Evolutionary conservation across 441 rosid genomes (phyloP), one percentile per base, ranked within the genome.

Genomic region (Lepidium campestre): DNA sequence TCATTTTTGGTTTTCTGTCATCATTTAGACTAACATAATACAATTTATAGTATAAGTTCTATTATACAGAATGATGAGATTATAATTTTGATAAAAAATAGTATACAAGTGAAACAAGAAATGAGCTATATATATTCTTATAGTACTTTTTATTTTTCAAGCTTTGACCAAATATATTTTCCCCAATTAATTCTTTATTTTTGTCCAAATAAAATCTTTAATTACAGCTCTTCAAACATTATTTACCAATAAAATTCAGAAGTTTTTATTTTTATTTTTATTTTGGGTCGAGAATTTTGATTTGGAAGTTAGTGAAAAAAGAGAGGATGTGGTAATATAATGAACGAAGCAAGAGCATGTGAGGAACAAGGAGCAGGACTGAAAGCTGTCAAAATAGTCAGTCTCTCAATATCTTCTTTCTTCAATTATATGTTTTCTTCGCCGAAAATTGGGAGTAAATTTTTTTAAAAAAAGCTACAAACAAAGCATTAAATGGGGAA

Each of bases 341-440:
- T 32, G 55, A 57, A 45, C 40, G 34, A 72, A 34, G 63, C 77
- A 67, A 45, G 44, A 31, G 77, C 77, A 73, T 73, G 77, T 73
- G 77, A 73, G 39, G 61, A 73, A 67, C 68, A 66, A 67, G 58
- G 7, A 42, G 72, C 63, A 66, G 63, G 62, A 66, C 52, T 52
- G 56, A 66, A 29, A 66, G 58, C 77, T 66, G 68, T 67, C 62
- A 15, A 57, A 40, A 67, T 53, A 67, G 57, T 39, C 72, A 73
- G 77, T 19, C 37, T 50, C 32, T 29, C 44, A 20, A 53, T 52
- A 45, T 46, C 34, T 36, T 55, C 19, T 37, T 56, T 27, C 48
- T 23, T 62, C 35, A 9, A 57, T 27, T 13, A 45, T 34, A 18
- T 35, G 39, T 15, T 32, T 39, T 49, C 13, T 35, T 56, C 50